These are phyloP conservation scores for Trametes hirsuta DNA, from an alignment of 1,284 basidiomycete species.

Conservation along the genomic window DNA sequence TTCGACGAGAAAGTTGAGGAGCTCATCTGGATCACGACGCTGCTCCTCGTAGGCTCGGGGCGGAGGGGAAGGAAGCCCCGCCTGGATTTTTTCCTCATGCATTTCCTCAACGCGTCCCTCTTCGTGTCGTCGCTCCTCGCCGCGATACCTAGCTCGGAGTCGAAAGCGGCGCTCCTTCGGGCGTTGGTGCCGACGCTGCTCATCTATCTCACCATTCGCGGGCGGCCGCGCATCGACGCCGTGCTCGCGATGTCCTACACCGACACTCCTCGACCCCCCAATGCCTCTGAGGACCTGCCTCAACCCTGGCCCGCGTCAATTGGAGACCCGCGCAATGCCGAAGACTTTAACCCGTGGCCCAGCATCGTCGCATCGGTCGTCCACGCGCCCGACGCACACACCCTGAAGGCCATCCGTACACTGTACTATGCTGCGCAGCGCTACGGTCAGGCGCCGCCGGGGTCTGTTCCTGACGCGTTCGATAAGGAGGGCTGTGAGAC, in stretches of 20 bases:
- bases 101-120: slow-evolving; percentile 62
- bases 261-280: slow-evolving; percentile 43
- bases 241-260: slow-evolving; percentile 59
- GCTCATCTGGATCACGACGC: slow-evolving; percentile 51
- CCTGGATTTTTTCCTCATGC: slow-evolving; percentile 77
- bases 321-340: slow-evolving; percentile 41
- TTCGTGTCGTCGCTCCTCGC: slow-evolving; percentile 57
- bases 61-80: slow-evolving; percentile 52
- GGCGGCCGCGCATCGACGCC: slow-evolving; percentile 60
- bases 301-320: slow-evolving; percentile 35
- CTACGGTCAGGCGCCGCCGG: slow-evolving; percentile 50
- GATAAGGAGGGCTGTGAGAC: slow-evolving; percentile 42
- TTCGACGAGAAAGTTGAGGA: slow-evolving; percentile 55
- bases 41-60: slow-evolving; percentile 58
- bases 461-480: slow-evolving; percentile 50
- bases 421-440: slow-evolving; percentile 54
- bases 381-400: slow-evolving; percentile 64
- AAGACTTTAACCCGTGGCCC: slow-evolving; percentile 60
- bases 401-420: slow-evolving; percentile 60
- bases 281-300: background rate
- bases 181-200: slow-evolving; percentile 50
- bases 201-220: slow-evolving; percentile 51
- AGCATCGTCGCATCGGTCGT: slow-evolving; percentile 53
- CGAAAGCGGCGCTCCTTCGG: slow-evolving; percentile 52
- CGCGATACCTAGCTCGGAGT: slow-evolving; percentile 39